Evolutionary conservation across 768 basidiomycete species (phyloP), one percentile per base, ranked within the genome.

Genomic region (Russula vinacea): DNA sequence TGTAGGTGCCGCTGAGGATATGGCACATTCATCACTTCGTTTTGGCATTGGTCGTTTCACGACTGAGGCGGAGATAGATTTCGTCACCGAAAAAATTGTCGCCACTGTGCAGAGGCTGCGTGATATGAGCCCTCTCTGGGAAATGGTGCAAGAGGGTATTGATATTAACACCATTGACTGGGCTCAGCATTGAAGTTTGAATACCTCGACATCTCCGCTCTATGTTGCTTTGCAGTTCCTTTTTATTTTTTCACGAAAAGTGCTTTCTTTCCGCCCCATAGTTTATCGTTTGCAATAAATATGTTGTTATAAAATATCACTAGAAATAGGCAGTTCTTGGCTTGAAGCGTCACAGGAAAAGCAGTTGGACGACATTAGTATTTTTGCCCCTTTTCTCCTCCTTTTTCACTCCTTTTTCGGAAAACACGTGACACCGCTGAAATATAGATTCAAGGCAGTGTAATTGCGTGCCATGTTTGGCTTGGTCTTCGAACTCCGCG

Each of bases 61-160:
- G 19, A 99, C 97, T 2, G 94, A 98, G 73, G 92, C 88, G 4
- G 97, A 99, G 77, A 83, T 99, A 62, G 97, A 99, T 74, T 94
- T 91, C 68, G 96, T 99, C 55, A 83, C 95, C 44, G 81, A 84
- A 68, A 88, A 92, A 71, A 93, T 98, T 58, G 85, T 95, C 22
- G 80, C 81, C 35, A 90, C 90, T n/a, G 97, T 98, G 14, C 84
- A 86, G 55, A 83, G 82, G 67, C 82, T 99, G 67, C 85, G 96
- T 56, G 96, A 99, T 65, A 94, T 99, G 92, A 95, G 93, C 72
- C 97, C 97, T 39, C 77, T 99, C 59, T 99, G 96, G 96, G 97
- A 99, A 78, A 98, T 99, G 95, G 95, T 98, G 17, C 94, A 97
- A 77, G 97, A 98, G 74, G 96, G 96, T 49, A 95, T 98, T 64